phyloP scores from a whole-genome alignment of 805 yeast genomes.

The Cyberlindnera euphorbiiphila region DNA sequence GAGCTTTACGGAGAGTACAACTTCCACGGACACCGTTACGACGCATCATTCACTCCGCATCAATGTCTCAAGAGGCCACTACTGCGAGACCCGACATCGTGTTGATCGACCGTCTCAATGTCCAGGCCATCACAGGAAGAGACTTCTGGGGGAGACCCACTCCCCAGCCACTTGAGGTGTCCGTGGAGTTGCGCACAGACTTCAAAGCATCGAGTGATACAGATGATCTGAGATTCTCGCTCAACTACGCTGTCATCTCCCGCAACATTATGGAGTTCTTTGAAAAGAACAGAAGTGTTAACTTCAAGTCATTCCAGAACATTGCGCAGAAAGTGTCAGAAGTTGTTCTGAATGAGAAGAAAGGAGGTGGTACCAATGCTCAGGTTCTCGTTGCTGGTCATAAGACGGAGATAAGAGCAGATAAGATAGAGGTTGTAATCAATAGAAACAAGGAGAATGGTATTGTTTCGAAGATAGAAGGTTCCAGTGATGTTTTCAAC shows the following conservation, averaged over 20 bases:
- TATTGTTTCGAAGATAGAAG: constrained; percentile 10
- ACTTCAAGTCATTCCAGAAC: constrained; percentile 33
- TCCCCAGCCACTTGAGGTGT: constrained; percentile 61
- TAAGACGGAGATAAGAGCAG: constrained; percentile 59
- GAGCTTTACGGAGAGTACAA: not conserved
- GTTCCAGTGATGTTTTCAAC: constrained; percentile 24
- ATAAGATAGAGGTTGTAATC: constrained; percentile 40
- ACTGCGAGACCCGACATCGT: constrained; percentile 18
- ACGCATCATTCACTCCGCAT: not conserved
- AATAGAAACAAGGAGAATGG: constrained; percentile 29
- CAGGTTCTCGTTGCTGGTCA: constrained; percentile 40
- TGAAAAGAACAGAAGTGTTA: constrained; percentile 34
- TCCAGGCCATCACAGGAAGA: constrained; percentile 62
- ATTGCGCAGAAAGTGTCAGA: constrained; percentile 45
- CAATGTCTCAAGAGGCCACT: not conserved
- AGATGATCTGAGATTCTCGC: constrained; percentile 77
- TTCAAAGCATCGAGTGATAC: constrained; percentile 70
- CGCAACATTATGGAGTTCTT: constrained; percentile 56
- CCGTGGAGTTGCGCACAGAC: constrained; percentile 59
- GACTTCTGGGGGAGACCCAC: constrained; percentile 71
- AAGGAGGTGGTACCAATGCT: constrained; percentile 47
- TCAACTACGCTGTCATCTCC: constrained; percentile 85
- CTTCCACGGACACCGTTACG: not conserved
- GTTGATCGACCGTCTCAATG: constrained; percentile 42
- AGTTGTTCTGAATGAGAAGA: constrained; percentile 40